Percentiles rank a stretch among this genome's conserved stretches.
Conservation (phyloP, 176 grass and related monocot genomes). For the Calamus simplicifolius region DNA sequence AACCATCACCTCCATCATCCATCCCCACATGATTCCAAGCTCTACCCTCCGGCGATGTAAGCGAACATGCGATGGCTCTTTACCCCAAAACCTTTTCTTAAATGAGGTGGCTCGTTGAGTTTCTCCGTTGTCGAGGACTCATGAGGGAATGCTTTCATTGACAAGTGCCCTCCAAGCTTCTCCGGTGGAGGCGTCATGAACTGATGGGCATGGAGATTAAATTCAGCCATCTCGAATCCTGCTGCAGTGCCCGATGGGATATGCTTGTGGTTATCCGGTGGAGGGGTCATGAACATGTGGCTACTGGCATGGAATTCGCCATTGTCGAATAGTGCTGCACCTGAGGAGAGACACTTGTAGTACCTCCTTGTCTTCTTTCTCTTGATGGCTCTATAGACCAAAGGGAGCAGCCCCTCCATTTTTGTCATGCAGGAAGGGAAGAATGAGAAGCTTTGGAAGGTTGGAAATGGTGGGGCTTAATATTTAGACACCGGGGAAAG, state of each 20-base stretch:
- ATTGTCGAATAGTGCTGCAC: not conserved
- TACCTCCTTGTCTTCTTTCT: constrained; percentile 43
- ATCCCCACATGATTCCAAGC: no score
- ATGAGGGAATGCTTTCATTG: no score
- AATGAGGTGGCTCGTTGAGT: no score
- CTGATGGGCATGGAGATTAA: not conserved
- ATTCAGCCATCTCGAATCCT: not conserved
- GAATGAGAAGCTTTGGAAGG: not conserved
- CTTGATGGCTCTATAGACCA: constrained; percentile 39
- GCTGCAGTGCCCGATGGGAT: not conserved
- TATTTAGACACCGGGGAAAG: not conserved
- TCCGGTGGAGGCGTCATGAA: not conserved
- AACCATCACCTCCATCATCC: no score
- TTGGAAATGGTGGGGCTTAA: not conserved
- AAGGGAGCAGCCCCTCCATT: constrained; percentile 55
- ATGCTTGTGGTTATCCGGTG: constrained; percentile 14
- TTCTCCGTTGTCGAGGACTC: no score
- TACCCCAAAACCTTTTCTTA: no score
- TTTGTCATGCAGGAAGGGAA: not conserved
- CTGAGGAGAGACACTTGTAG: constrained; percentile 40
- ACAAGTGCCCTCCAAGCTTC: no score
- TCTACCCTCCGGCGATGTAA: no score
- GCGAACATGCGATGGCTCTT: no score
- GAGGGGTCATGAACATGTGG: constrained; percentile 29
- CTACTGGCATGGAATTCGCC: not conserved